Base-by-base conservation (phyloP, 352 stramenopile genomes). In the Phytophthora citrophthora region DNA sequence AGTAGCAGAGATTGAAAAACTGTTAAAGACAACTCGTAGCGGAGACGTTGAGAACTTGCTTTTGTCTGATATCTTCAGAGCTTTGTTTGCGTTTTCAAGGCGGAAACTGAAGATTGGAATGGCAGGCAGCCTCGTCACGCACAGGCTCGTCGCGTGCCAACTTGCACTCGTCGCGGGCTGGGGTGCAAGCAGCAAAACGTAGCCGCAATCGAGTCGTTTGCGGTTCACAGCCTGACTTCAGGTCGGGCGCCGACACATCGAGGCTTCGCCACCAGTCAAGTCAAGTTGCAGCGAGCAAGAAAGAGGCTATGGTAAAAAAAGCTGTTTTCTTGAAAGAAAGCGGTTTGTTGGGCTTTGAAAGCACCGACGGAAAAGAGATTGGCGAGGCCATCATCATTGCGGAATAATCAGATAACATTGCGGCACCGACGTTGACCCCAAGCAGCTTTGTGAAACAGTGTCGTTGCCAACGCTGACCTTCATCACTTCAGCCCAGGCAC, bases 101-200 rank as follows among this genome's bases (percentile, higher is more conserved):
- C 23, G 36, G 27, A 64, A 68, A 68, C 61, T 68, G 61, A 68
- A 68, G 61, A 64, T 68, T 48, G 61, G 53, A 63, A 54, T 54
- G 57, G 47, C 29, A 62, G 51, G 27, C 34, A 50, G 56, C 56
- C 55, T 63, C 54, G 54, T 63, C 54, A 40, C 32, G 50, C n/a
- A 34, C 45, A 31, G 47, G 18, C 56, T 64, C 57, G 57, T 65
- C 57, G 39, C 61, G 38, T 51, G 27, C 31, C 54, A 68, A 68
- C 61, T 68, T 68, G 61, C 61, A 68, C 50, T 68, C 26, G n/a
- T 57, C 34, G 36, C 56, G 41, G 52, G 52, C 26, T 68, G 49
- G 60, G 52, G 52, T 68, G 52, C 43, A 68, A 52, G 16, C 24
- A 47, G 57, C 29, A 41, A 47, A 48, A 39, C 41, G 56, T 50